Conservation (phyloP, 1,284 basidiomycete genomes). For the Golubevia pallescens region DNA sequence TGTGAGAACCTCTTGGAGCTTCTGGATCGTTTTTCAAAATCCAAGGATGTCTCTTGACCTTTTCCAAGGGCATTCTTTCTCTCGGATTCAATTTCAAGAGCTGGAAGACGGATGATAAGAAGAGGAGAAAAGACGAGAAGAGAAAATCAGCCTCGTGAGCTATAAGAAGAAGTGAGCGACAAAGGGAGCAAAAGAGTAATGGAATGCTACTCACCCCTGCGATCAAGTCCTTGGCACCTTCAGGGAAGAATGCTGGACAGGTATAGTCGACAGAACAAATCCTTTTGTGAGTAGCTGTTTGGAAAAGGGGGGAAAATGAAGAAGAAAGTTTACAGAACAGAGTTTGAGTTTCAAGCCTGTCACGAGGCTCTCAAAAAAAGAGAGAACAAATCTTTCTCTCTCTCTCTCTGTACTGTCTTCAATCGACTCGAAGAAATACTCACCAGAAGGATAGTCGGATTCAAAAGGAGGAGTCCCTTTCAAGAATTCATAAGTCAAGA, state of each 20-base stretch:
- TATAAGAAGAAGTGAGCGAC: neutral
- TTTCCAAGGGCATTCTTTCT: conserved; percentile 43
- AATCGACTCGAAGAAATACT: conserved; percentile 4
- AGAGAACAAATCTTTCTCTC: conserved; percentile 3
- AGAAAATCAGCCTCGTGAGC: neutral
- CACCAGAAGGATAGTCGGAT: conserved; percentile 29
- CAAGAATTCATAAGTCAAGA: conserved; percentile 59
- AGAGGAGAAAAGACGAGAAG: neutral
- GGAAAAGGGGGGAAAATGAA: too few relatives aligned
- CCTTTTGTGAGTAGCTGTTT: too few relatives aligned
- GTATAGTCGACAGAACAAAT: too few relatives aligned
- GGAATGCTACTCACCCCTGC: neutral
- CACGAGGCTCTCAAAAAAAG: neutral
- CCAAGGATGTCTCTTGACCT: conserved; percentile 59
- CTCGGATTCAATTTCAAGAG: conserved; percentile 51
- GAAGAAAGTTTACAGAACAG: conserved; percentile 6
- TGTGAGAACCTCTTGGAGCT: conserved; percentile 10
- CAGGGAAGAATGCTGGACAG: too few relatives aligned
- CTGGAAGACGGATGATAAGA: conserved; percentile 8
- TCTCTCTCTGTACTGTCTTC: conserved; percentile 6
- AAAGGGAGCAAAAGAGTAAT: neutral
- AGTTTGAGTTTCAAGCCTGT: too few relatives aligned
- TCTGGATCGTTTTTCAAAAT: conserved; percentile 54
- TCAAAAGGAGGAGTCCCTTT: conserved; percentile 61
- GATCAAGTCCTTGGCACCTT: neutral